Evolutionary conservation across 805 yeast species (phyloP).

Genomic region (Cyberlindnera samutprakarnensis): DNA sequence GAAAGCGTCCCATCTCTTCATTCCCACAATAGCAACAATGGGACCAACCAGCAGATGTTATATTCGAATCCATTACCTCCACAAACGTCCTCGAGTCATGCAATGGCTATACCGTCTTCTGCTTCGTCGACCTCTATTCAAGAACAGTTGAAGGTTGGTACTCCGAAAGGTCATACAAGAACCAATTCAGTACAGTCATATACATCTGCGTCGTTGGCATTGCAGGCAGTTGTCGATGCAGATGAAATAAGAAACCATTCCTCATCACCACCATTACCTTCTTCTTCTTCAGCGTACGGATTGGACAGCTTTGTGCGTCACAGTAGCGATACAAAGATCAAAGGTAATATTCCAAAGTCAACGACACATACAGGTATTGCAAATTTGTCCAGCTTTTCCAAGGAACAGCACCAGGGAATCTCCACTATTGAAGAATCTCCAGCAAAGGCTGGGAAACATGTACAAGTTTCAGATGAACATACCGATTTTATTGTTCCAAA

Average conservation of each 20-base stretch:
- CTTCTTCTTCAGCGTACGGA: conserved; percentile 1
- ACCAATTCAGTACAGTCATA: conserved; percentile 31
- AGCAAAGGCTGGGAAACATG: conserved; percentile 7
- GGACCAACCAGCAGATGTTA: conserved; percentile 17
- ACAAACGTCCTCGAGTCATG: conserved; percentile 59
- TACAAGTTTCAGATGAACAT: not conserved
- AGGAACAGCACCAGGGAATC: conserved; percentile 8
- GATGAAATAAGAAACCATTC: conserved; percentile 29
- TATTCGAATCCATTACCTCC: conserved; percentile 58
- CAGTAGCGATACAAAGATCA: conserved; percentile 10
- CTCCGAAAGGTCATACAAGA: conserved; percentile 28
- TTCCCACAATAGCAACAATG: conserved; percentile 32
- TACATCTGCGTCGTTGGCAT: conserved; percentile 56
- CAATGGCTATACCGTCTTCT: conserved; percentile 39
- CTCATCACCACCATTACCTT: conserved; percentile 1
- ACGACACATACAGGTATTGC: conserved; percentile 27
- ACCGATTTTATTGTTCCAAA: conserved; percentile 17
- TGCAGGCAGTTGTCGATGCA: conserved; percentile 70
- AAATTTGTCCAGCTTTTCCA: conserved; percentile 4
- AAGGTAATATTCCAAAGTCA: conserved; percentile 24
- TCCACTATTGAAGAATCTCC: conserved; percentile 21
- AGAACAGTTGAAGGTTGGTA: conserved; percentile 14
- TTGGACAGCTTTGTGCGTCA: conserved; percentile 5
- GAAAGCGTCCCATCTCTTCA: conserved; percentile 35
- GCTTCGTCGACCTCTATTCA: conserved; percentile 25